Evolutionary conservation across 192 early-diverging fungal species (phyloP), one percentile per base, ranked within the genome.

Genomic region (Linnemannia schmuckeri): DNA sequence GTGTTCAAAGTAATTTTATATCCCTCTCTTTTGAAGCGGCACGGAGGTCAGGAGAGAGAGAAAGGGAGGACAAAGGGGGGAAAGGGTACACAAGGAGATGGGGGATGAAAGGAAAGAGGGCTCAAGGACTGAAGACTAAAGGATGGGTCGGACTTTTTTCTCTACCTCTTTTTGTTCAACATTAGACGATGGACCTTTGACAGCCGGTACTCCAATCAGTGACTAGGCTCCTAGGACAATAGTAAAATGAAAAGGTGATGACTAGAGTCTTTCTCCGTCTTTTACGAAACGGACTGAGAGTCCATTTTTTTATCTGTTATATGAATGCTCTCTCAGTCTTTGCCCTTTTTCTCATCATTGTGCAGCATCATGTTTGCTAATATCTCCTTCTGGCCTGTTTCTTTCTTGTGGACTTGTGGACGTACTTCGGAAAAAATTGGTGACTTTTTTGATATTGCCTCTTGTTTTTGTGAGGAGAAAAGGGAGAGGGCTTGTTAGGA

Each of bases 271-370:
- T 66, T 33, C 12, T 57, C n/a, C n/a, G 55, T 57, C 44, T 57
- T 57, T 57, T 18, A 57, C n/a, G 3, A 54, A 44, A 74, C 73
- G 73, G 78, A 79, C 35, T 79, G 78, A 79, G 69, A 79, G 78
- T 79, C 78, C 47, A 79, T 72, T 24, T 61, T 79, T 40, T 72
- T 57, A 3, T 12, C 9, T 33, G 20, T 66, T 66, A 30, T 33
- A 30, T 33, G 10, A 27, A 30, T 66, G 61, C 13, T 66, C 37
- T 20, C 2, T 15, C 18, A 44, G 72, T n/a, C 70, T 70, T 72
- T 33, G 40, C 49, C 72, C 47, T 33, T 40, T 71, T 68, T 42
- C 17, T 24, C 75, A 61, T 55, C 55, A 61, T 76, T 63, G 61
- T 42, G 54, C 61, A 57, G 33, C 52, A 57, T n/a, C 10, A 75